Base-by-base conservation (phyloP, 2,329 filamentous ascomycete genomes). In the Fusarium mangiferae region DNA sequence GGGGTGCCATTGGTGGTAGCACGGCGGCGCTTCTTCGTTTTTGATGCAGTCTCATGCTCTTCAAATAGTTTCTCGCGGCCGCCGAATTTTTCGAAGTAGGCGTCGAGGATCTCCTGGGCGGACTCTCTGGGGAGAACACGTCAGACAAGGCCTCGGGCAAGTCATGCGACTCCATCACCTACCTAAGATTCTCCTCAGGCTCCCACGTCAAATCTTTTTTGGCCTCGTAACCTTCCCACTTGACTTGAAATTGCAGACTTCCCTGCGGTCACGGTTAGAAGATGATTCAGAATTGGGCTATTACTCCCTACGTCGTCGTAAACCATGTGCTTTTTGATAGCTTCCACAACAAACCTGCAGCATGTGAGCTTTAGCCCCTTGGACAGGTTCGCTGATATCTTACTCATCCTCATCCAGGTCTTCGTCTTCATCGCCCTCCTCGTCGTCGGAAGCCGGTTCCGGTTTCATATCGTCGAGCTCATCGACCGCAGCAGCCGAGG, bases 141-240 rank as follows among this genome's bases (percentile, higher is more conserved):
- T 65, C 51, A 70, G 65, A 58, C 36, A 41, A 66, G 38, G 10
- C 30, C 24, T n/a, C 22, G 26, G 12, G 14, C 17, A 15, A 22
- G 7, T 15, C 13, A 24, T 45, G 24, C 10, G 33, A 20, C 17
- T 36, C 30, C 7, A 26, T 44, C 33, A 68, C 78, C 56, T 73
- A 82, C 82, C 72, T 48, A 12, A 83, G 75, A 66, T 95, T 95
- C 17, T 90, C 89, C 76, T 94, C 91, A 0, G 92, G 91, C 79
- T 96, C 94, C 93, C 93, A 96, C 0, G 94, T 96, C 77, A 89
- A 83, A 74, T 96, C 94, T 0, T 84, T 81, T 70, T 91, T 90
- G 70, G 91, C 88, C 0, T 93, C 89, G 70, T 92, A 96, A 7
- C 93, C 93, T 73, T 93, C 90, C 94, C 94, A 96, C 78, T 96